Evolutionary conservation across 192 early-diverging fungal species (phyloP), one percentile per base, ranked within the genome.

Genomic region (Backusella tarrabulga): DNA sequence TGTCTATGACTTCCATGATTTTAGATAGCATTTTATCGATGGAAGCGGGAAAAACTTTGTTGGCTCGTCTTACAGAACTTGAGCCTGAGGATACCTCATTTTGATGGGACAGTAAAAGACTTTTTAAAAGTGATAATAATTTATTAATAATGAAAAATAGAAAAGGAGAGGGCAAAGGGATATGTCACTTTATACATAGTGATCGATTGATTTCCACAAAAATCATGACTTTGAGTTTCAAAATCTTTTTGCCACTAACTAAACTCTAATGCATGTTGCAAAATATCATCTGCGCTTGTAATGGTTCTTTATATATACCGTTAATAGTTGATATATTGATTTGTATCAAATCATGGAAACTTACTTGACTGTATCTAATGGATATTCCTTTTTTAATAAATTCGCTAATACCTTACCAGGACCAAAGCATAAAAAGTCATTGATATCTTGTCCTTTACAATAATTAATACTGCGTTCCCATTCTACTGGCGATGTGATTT

Each of bases 331-430:
- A 32, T 32, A 52, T 19, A 5, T 34, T 6, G 15, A 36, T 15
- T 83, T 75, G 79, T 79, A 21, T 69, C 80, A 7, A 40, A 5
- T 74, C 77, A 21, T 83, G 77, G 0, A 9, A 40, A 90, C 86
- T 54, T 85, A 87, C 77, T 88, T 88, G 14, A 94, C 85, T 71
- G 85, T 88, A 83, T 93, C 93, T 66, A 88, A 79, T 0, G 94
- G 92, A 79, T 90, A 97, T 81, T 97, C 96, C 78, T 95, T 95
- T 80, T 89, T 90, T 17, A 95, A 83, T 32, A 99, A 81, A 84
- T 97, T 99, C 21, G 95, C 93, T 46, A 99, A 83, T 12, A 97
- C 97, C 44, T 90, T 90, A 35, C 91, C 92, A 1, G 97, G 96
- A 4, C 95, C 97, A 79, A 96, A 84, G 2, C 91, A 91, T 67